Evolutionary conservation across 148 eudicot genomes (phyloP), one percentile per base, ranked within the genome.

Genomic region (Silene latifolia): DNA sequence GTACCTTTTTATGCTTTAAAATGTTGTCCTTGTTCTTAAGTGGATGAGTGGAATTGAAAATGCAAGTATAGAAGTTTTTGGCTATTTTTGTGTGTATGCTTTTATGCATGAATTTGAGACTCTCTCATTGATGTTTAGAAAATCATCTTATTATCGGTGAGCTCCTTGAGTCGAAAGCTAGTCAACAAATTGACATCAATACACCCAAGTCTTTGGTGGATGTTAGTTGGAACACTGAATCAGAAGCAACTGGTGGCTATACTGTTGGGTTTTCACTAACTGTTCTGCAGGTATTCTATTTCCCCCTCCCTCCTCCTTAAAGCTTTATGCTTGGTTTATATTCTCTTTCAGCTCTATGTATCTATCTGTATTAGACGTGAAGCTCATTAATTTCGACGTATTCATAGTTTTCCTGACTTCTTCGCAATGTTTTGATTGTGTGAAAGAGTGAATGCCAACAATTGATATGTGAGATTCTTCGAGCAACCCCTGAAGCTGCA

Each of bases 401-500:
- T 58, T 56, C 35, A 46, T 0, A 44, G 68, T 35, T n/a, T 56
- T 59, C 57, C 78, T 79, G 27, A 73, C 25, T 48, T 27, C 58
- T 11, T 67, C 35, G 61, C 15, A 21, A 7, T 57, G 56, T 24
- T 73, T 54, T 64, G 42, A 67, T 73, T 71, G 51, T 77, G 58
- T 67, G 46, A 64, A 78, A 95, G 99, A 95, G 99, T 80, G 99
- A 95, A 84, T 95, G 99, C 85, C 99, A 95, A 87, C 99, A 95
- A 82, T 88, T 95, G 42, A 90, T 95, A 82, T 95, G 99, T 77
- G 99, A 95, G 82, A 88, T 95, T 80, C 86, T 95, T 74, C 92
- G 99, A 78, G 99, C 97, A 67, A 95, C 99, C 79, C 99, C 99
- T 80, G 96, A 95, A 80, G 99, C 99, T 78, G 90, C 99, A 27